Evolutionary conservation across 495 filamentous ascomycete genomes (phyloP), one percentile per base, ranked within the genome.

Genomic region (Xylaria bambusicola): DNA sequence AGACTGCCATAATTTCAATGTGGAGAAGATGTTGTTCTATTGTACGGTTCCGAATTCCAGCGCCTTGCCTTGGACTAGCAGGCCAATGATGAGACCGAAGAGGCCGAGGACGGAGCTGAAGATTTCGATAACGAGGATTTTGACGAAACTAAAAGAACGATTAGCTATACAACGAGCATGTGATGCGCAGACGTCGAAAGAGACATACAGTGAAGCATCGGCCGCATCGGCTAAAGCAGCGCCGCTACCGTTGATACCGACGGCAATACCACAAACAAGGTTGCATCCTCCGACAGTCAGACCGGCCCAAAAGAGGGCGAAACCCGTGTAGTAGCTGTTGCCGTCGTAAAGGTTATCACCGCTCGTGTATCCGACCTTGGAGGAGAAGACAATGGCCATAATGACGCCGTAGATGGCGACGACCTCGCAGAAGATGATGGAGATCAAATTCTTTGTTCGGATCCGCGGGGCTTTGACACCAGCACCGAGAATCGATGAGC

Each of bases 331-430:
- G 75, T 93, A 92, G 74, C 88, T 91, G 71, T 81, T 85, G 41
- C 78, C 81, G 8, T 88, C 86, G 64, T 83, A 84, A 35, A 94
- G 73, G 63, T 92, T 66, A 45, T 69, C 72, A 33, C 70, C 75
- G 71, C 89, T 88, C 66, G 79, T 82, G 2, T 88, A 83, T 62
- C 83, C 82, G 56, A 99, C 73, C 70, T 96, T 94, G 29, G 93
- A 79, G 36, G 93, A 95, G 80, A 97, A 97, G 45, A 99, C 87
- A 72, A 99, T 99, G 61, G 93, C 87, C 91, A 98, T 98, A 77
- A 99, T 99, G 67, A 99, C 92, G 67, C 95, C 95, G 81, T 99
- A 99, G 73, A 99, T 99, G 69, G 95, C 95, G 62, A 99, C 95
- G 64, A 98, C 95, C 77, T 99, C 95, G 79, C 95, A 99, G 83